Evolutionary conservation across 305 asterid species (phyloP), one percentile per base, ranked within the genome.

Genomic region (Withania somnifera): DNA sequence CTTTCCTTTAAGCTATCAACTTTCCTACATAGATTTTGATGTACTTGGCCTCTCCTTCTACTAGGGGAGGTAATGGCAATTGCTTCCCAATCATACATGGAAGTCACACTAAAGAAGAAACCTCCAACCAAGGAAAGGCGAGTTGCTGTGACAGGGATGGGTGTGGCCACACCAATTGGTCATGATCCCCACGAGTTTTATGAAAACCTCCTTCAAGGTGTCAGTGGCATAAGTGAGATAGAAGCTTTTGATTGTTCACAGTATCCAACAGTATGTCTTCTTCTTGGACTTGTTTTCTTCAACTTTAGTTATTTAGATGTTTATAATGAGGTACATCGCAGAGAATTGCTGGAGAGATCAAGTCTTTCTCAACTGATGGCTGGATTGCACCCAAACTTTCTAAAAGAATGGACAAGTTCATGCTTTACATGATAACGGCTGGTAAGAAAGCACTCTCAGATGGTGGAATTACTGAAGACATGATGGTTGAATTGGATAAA

Each of bases 341-440:
- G 99, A 92, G 96, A 89, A 95, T 96, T 85, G 99, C 99, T 85
- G 99, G 99, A 87, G 99, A 96, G 92, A 96, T 96, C 85, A 96
- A 96, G 91, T 89, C 97, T 73, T 96, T 86, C 91, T 87, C 98
- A 22, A 93, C 99, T 14, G 98, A 94, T 82, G 99, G 99, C 60
- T 94, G 91, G 97, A 95, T 96, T 88, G 91, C 97, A 68, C 99
- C 99, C 77, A 96, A 96, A 86, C 93, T 96, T 83, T 89, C 98
- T 82, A 96, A 90, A 84, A 92, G 98, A 90, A 92, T 96, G 98
- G 99, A 96, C 85, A 94, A 84, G 86, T 96, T 94, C 89, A 96
- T 94, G 98, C 98, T 96, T 58, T 96, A 96, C 92, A 96, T 96
- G 98, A 88, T 94, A 85, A 94, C 97, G 68, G 98, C 99, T 26